Evolutionary conservation across 176 grass and related monocot species (phyloP).

Genomic region (Pontederia paniculata): DNA sequence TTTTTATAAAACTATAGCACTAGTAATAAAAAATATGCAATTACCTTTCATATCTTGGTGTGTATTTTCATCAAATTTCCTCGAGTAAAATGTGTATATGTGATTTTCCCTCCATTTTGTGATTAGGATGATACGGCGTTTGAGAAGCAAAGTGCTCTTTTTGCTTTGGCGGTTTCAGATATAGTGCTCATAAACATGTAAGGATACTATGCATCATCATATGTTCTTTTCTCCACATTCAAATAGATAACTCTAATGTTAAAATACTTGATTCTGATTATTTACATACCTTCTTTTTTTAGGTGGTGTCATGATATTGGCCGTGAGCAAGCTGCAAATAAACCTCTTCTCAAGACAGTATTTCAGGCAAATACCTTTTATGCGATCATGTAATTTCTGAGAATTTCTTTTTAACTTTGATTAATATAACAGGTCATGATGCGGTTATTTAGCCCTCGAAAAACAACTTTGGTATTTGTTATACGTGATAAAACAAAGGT

Average conservation of each 20-base stretch:
- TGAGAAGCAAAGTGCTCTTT: constrained; percentile 98
- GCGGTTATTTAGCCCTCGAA: constrained; percentile 94
- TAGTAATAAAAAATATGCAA: too few relatives aligned
- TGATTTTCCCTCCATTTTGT: constrained; percentile 16
- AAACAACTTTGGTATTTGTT: constrained; percentile 91
- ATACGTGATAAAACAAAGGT: constrained; percentile 98
- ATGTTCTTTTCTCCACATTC: constrained; percentile 16
- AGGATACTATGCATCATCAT: constrained; percentile 24
- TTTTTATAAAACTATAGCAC: too few relatives aligned
- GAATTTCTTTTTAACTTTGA: background rate
- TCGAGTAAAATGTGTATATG: background rate
- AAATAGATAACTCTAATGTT: constrained; percentile 4
- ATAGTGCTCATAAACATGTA: constrained; percentile 99
- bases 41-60: too few relatives aligned
- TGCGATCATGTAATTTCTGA: too few relatives aligned
- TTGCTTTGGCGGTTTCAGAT: constrained; percentile 96
- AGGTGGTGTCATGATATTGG: constrained; percentile 99
- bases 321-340: constrained; percentile 98
- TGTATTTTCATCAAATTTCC: too few relatives aligned
- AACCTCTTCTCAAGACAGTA: constrained; percentile 97
- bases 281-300: constrained; percentile 3
- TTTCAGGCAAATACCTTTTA: constrained; percentile 47
- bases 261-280: constrained; percentile 18
- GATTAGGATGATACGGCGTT: constrained; percentile 92
- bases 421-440: constrained; percentile 76